A percentile compares a stretch with the other conserved stretches of the same genome.
phyloP scores from a whole-genome alignment of 2,329 filamentous ascomycete genomes.

The Fusarium verrucosum region DNA sequence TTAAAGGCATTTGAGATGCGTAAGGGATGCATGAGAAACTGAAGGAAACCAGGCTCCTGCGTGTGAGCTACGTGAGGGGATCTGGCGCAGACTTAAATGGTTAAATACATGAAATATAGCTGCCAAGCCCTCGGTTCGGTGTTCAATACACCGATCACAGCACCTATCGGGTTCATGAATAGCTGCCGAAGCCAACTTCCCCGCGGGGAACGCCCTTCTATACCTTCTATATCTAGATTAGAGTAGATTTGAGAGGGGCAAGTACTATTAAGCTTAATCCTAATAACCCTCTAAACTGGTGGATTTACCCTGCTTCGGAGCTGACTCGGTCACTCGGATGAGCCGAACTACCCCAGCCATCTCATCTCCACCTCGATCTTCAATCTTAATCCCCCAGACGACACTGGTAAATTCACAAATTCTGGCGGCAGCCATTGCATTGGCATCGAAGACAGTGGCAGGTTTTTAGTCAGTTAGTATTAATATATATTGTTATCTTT shows the following conservation, averaged over 20 bases:
- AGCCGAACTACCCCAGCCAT: neutral
- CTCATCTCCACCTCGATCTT: too few relatives aligned
- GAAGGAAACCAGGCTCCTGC: too few relatives aligned
- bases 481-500: rapidly evolving
- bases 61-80: neutral
- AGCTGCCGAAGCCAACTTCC: slow-evolving; percentile 1
- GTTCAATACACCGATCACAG: slow-evolving; percentile 1
- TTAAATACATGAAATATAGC: neutral
- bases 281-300: neutral
- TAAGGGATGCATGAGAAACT: neutral
- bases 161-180: neutral
- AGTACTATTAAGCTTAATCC: slow-evolving; percentile 9
- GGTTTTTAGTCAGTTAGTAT: too few relatives aligned
- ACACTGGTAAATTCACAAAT: too few relatives aligned
- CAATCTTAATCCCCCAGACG: too few relatives aligned
- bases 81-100: rapidly evolving
- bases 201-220: neutral
- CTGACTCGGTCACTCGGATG: neutral
- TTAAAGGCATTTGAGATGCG: neutral
- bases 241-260: neutral
- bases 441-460: too few relatives aligned
- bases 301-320: neutral
- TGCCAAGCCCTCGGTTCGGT: slow-evolving; percentile 27
- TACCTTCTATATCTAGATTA: slow-evolving; percentile 5
- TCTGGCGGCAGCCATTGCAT: too few relatives aligned